Conservation (phyloP, 768 basidiomycete genomes). For the Boletus coccyginus region DNA sequence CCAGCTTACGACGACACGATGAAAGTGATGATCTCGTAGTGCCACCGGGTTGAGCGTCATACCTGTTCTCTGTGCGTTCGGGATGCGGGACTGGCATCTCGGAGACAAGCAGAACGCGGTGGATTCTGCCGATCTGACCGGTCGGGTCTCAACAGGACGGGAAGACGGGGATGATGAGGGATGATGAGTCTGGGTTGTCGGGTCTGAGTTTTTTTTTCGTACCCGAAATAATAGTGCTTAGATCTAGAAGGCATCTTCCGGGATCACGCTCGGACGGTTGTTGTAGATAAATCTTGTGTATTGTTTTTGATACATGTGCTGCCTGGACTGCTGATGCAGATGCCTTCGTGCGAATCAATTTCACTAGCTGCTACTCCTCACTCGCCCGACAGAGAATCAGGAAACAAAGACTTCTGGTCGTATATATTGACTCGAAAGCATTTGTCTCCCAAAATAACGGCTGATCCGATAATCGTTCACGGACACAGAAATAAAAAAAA, state of each 20-base stretch:
- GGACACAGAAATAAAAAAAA: constrained; percentile 3
- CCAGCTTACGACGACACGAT: constrained; percentile 56
- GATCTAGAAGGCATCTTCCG: not conserved
- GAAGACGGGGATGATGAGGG: not conserved
- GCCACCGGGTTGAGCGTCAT: constrained; percentile 53
- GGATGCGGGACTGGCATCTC: constrained; percentile 66
- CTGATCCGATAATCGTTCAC: constrained; percentile 3
- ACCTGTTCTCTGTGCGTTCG: constrained; percentile 55
- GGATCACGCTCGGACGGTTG: too few relatives aligned
- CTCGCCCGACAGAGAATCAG: too few relatives aligned
- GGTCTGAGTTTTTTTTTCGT: too few relatives aligned
- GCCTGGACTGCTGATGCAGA: too few relatives aligned
- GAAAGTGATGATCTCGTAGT: constrained; percentile 52
- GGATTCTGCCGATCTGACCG: constrained; percentile 35
- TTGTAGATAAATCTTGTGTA: too few relatives aligned
- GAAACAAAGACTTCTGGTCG: too few relatives aligned
- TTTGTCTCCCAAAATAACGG: not conserved
- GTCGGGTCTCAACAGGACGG: constrained; percentile 3
- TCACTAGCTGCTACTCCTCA: too few relatives aligned
- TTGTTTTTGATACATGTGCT: too few relatives aligned
- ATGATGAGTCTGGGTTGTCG: not conserved
- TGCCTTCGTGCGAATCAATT: too few relatives aligned
- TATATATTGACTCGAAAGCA: not conserved
- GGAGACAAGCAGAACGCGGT: constrained; percentile 71
- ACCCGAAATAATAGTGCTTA: not conserved